phyloP scores from a whole-genome alignment of 495 filamentous ascomycete genomes.

The Glarea lozoyensis region DNA sequence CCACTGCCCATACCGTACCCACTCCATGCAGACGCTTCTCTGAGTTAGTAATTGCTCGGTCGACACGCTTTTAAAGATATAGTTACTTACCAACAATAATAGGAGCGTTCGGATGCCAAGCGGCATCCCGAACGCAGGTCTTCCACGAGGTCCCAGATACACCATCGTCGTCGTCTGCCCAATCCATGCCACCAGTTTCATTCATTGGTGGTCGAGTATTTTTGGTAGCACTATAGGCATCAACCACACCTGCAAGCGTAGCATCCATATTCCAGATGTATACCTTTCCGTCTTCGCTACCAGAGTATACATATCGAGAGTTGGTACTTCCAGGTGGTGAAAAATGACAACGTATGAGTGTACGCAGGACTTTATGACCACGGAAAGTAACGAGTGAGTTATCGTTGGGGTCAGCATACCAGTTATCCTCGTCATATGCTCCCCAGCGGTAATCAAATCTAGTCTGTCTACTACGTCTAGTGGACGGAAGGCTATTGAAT shows the following conservation, averaged over 20 bases:
- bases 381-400: constrained; percentile 89
- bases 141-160: constrained; percentile 40
- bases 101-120: constrained; percentile 89
- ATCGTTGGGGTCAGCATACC: constrained; percentile 72
- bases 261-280: constrained; percentile 93
- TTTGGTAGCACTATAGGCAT: constrained; percentile 60
- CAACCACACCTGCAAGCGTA: constrained; percentile 70
- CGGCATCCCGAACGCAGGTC: constrained; percentile 85
- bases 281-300: constrained; percentile 78
- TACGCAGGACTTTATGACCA: constrained; percentile 80
- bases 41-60: constrained; percentile 3
- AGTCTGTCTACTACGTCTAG: constrained; percentile 39
- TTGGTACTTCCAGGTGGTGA: constrained; percentile 82
- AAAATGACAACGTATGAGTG: constrained; percentile 92
- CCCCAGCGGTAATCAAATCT: constrained; percentile 80
- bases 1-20: constrained; percentile 56
- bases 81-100: constrained; percentile 72
- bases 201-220: constrained; percentile 11
- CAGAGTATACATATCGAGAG: constrained; percentile 86
- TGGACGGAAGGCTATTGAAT: constrained; percentile 46
- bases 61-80: no score
- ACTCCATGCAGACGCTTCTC: constrained; percentile 61
- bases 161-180: constrained; percentile 25
- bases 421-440: constrained; percentile 57
- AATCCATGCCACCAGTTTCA: constrained; percentile 21